A percentile compares a stretch with the other conserved stretches of the same genome.
Conservation (phyloP, 495 filamentous ascomycete genomes). For the Aspergillus diversus region DNA sequence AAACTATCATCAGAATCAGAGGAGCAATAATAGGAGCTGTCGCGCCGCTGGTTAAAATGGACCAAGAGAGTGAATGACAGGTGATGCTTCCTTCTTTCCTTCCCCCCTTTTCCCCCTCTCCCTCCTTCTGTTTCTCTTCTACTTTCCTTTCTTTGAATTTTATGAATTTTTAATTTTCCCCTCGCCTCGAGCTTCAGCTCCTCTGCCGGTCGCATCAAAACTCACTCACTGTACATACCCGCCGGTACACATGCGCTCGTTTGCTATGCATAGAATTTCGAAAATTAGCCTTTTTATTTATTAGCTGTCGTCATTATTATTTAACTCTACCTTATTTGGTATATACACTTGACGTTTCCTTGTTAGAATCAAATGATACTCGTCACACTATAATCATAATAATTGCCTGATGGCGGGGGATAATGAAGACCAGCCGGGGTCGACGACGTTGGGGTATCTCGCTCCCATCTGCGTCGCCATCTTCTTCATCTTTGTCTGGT, state of each 20-base stretch:
- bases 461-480: conserved; percentile 26
- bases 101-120: background rate
- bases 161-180: background rate
- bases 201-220: background rate
- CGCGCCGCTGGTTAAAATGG: no score
- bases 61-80: background rate
- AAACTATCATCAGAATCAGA: no score
- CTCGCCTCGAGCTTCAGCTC: background rate
- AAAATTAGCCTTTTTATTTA: no score
- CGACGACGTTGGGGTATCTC: conserved; percentile 19
- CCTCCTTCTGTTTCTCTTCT: background rate
- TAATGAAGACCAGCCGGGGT: conserved; percentile 1
- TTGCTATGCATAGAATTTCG: no score
- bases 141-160: background rate
- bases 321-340: background rate
- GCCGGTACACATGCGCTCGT: no score
- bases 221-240: no score
- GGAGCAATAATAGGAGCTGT: no score
- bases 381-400: background rate
- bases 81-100: background rate
- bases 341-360: background rate
- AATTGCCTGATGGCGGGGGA: conserved; percentile 8
- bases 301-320: background rate
- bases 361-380: background rate
- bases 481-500: conserved; percentile 22